These are phyloP conservation scores for Dryas octopetala DNA, from an alignment of 306 rosid genomes.

Conservation along the genomic window DNA sequence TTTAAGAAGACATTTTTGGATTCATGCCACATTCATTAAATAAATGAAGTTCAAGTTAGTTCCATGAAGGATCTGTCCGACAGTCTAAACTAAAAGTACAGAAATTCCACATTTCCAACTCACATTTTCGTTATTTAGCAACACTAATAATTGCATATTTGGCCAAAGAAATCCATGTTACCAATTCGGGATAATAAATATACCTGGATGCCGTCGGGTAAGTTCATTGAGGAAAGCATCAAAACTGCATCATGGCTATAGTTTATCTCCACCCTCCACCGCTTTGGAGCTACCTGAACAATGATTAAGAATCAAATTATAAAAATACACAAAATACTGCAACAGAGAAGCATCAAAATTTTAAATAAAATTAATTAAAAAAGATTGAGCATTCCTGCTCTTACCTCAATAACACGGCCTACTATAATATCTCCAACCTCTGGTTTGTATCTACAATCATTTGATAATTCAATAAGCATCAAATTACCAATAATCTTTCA, in stretches of 20 bases:
- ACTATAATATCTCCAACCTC: constrained; percentile 90
- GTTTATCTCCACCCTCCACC: constrained; percentile 89
- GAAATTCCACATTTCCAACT: not conserved
- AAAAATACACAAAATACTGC: not conserved
- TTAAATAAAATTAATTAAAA: not conserved
- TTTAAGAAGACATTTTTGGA: not conserved
- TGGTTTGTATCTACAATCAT: constrained; percentile 69
- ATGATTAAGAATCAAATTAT: not conserved
- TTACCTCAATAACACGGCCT: constrained; percentile 86
- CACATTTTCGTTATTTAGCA: not conserved
- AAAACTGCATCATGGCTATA: constrained; percentile 74
- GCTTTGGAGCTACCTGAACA: constrained; percentile 78
- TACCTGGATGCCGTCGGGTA: constrained; percentile 98
- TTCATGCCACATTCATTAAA: not conserved
- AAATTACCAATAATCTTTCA: not conserved
- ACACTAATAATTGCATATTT: not conserved
- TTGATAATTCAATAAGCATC: constrained; percentile 3
- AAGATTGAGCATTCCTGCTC: not conserved
- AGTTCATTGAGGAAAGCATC: constrained; percentile 96
- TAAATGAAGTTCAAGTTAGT: not conserved
- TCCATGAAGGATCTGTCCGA: not conserved
- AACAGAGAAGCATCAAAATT: not conserved
- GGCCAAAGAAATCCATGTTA: not conserved
- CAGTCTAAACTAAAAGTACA: too few species aligned
- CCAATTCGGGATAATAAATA: not conserved